These are phyloP conservation scores for Hypsizygus marmoreus DNA, from an alignment of 768 basidiomycete genomes.

Conservation along the genomic window DNA sequence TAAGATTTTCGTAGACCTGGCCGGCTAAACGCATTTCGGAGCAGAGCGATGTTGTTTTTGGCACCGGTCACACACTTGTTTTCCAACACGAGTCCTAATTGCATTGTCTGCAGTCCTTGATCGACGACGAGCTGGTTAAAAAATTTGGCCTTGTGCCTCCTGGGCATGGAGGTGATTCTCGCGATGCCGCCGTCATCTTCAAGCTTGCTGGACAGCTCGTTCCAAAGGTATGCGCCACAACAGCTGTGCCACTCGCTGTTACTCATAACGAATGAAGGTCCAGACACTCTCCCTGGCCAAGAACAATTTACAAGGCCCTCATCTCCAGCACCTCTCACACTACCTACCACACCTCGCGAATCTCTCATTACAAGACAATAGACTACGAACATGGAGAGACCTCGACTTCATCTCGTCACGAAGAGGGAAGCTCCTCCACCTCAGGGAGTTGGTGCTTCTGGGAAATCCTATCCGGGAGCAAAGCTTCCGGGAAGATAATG, in stretches of 20 bases:
- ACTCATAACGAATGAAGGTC: conserved; percentile 43
- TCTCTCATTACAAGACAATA: conserved; percentile 79
- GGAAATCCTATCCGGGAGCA: conserved; percentile 76
- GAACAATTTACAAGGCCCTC: conserved; percentile 59
- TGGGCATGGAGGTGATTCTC: conserved; percentile 62
- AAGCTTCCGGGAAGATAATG: conserved; percentile 57
- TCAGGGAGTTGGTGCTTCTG: conserved; percentile 72
- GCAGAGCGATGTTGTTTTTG: conserved; percentile 20
- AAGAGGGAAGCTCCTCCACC: conserved; percentile 57
- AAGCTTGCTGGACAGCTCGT: conserved; percentile 80
- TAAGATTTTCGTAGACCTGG: conserved; percentile 38
- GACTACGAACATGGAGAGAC: conserved; percentile 68
- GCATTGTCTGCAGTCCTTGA: conserved; percentile 59
- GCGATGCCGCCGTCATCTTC: conserved; percentile 83
- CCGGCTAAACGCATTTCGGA: conserved; percentile 22
- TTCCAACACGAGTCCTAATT: conserved; percentile 17
- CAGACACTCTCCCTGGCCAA: conserved; percentile 86
- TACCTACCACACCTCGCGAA: conserved; percentile 82
- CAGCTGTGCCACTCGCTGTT: conserved; percentile 8
- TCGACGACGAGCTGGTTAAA: conserved; percentile 74
- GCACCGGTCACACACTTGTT: conserved; percentile 19
- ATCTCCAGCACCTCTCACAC: conserved; percentile 62
- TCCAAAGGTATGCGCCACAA: conserved; percentile 54
- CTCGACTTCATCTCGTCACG: conserved; percentile 62
- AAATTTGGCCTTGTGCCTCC: conserved; percentile 73